Conservation (phyloP, 768 basidiomycete species). For the Piloderma croceum region DNA sequence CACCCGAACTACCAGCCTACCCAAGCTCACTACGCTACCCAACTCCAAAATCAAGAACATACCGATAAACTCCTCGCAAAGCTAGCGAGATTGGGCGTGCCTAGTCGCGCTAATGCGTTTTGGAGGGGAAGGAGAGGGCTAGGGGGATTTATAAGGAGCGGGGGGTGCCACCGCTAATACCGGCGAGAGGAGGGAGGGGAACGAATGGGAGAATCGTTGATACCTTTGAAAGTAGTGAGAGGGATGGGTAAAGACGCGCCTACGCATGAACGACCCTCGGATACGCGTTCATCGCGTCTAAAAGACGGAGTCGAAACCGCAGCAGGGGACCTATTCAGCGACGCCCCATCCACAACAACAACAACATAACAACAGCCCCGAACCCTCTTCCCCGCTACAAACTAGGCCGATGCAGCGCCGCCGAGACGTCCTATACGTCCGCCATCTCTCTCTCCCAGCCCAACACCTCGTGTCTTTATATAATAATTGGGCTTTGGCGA, state of each 20-base stretch:
- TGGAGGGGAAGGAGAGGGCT: constrained; percentile 80
- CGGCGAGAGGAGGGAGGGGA: constrained; percentile 18
- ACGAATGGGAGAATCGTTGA: constrained; percentile 26
- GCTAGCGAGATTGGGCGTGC: constrained; percentile 85
- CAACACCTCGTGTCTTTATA: constrained; percentile 65
- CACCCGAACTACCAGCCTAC: constrained; percentile 19
- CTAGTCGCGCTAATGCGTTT: constrained; percentile 78
- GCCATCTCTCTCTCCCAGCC: constrained; percentile 71
- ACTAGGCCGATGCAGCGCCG: constrained; percentile 82
- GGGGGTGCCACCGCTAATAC: constrained; percentile 26
- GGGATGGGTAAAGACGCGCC: no score
- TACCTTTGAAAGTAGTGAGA: constrained; percentile 20
- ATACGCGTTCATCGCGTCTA: constrained; percentile 6
- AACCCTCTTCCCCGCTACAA: constrained; percentile 56
- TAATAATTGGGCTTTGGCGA: constrained; percentile 80
- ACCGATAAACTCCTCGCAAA: constrained; percentile 74
- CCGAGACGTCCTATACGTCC: constrained; percentile 64
- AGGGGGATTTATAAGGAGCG: constrained; percentile 83
- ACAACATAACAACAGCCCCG: constrained; percentile 22
- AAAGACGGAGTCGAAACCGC: constrained; percentile 9
- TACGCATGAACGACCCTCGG: constrained; percentile 17
- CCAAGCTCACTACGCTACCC: constrained; percentile 3
- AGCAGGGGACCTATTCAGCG: constrained; percentile 32
- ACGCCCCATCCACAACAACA: constrained; percentile 23
- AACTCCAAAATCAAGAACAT: constrained; percentile 50